These are phyloP conservation scores for Prunus armeniaca DNA, from an alignment of 306 rosid genomes.

Conservation along the genomic window DNA sequence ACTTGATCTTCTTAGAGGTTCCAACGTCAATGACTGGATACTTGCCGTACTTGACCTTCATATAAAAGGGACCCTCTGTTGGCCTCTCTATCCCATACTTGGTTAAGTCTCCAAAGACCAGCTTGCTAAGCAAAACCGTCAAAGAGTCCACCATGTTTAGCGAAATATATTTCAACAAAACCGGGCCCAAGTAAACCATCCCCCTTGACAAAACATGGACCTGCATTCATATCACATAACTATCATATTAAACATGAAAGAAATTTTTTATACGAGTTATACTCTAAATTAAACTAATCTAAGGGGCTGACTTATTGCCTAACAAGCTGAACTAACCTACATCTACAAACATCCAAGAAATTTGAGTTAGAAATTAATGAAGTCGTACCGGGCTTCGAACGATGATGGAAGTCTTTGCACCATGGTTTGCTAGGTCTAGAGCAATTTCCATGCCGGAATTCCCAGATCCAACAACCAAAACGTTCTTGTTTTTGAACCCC, in stretches of 20 bases:
- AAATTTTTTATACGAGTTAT: neutral
- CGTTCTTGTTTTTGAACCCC: slow-evolving; percentile 36
- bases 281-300: neutral
- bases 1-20: slow-evolving; percentile 40
- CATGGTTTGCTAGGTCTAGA: slow-evolving; percentile 45
- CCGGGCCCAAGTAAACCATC: slow-evolving; percentile 39
- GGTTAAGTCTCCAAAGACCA: slow-evolving; percentile 49
- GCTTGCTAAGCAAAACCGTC: slow-evolving; percentile 42
- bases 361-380: neutral
- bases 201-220: slow-evolving; percentile 54
- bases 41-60: slow-evolving; percentile 59
- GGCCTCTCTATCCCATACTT: slow-evolving; percentile 59
- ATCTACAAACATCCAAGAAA: neutral
- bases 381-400: slow-evolving; percentile 61
- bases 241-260: slow-evolving; percentile 14
- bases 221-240: slow-evolving; percentile 20
- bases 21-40: slow-evolving; percentile 60
- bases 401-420: slow-evolving; percentile 54
- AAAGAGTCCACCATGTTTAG: slow-evolving; percentile 45
- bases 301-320: too few relatives aligned
- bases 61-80: slow-evolving; percentile 58
- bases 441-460: slow-evolving; percentile 82
- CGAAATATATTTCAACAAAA: slow-evolving; percentile 44
- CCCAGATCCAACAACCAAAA: slow-evolving; percentile 77
- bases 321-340: too few relatives aligned